Evolutionary conservation across 148 eudicot species (phyloP).

Genomic region (Rhododendron henanense): DNA sequence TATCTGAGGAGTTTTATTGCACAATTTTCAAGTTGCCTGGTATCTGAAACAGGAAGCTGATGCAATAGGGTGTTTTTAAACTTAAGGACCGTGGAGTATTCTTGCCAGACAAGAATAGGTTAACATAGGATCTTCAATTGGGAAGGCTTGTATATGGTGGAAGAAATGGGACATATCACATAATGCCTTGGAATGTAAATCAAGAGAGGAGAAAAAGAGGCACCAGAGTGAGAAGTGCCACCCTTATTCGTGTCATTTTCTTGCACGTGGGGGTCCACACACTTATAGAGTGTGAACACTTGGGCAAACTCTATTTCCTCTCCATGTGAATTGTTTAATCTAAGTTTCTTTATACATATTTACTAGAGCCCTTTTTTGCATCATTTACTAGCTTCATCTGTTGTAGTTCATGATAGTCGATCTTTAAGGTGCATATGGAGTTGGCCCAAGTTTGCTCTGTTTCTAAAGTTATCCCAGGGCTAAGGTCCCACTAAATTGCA

Average conservation of each 20-base stretch:
- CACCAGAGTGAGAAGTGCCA: neutral
- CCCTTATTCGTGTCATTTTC: neutral
- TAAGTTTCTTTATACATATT: neutral
- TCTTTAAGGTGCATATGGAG: neutral
- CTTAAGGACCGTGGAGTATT: neutral
- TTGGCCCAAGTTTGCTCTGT: neutral
- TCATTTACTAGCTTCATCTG: neutral
- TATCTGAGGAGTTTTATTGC: neutral
- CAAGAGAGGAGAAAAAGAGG: neutral
- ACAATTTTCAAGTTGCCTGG: neutral
- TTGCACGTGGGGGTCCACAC: neutral
- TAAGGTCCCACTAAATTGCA: neutral
- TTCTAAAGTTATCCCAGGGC: neutral
- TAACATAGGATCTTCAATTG: conserved; percentile 1
- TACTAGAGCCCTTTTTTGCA: neutral
- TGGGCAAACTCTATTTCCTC: neutral
- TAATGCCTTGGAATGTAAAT: neutral
- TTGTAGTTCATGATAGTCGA: neutral
- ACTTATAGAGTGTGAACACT: neutral
- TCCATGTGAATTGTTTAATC: neutral
- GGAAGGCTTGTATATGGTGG: neutral
- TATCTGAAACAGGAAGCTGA: neutral
- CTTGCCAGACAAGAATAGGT: neutral
- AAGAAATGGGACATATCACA: neutral
- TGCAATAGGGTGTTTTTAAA: neutral